Conservation (phyloP, 495 filamentous ascomycete species). For the Staphylotrichum tortipilum region DNA sequence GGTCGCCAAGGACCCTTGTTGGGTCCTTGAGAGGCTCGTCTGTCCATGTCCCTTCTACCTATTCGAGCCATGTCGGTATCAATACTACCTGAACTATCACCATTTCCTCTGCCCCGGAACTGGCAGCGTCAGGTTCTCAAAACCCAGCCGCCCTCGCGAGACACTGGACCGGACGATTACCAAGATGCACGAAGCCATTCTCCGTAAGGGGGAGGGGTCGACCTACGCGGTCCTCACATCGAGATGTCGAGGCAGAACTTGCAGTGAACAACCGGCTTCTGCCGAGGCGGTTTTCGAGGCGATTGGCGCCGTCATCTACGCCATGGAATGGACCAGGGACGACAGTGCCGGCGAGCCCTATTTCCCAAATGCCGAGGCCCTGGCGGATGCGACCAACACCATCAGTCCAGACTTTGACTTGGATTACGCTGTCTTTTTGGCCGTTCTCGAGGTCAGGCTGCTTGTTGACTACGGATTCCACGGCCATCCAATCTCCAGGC, state of each 20-base stretch:
- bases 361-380: not conserved
- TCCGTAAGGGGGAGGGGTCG: not conserved
- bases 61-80: not conserved
- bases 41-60: not conserved
- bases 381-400: not conserved
- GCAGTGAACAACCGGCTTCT: not conserved
- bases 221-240: not conserved
- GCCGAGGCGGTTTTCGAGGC: not conserved
- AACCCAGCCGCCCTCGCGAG: not conserved
- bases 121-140: not conserved
- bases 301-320: not conserved
- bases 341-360: not conserved
- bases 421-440: not conserved
- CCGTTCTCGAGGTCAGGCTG: not conserved
- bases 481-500: not conserved
- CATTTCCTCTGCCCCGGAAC: not conserved
- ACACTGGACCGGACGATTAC: not conserved
- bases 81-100: not conserved
- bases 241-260: not conserved
- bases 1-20: too few relatives aligned
- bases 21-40: not conserved
- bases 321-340: not conserved
- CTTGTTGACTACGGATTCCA: not conserved
- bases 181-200: not conserved
- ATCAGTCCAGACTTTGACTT: not conserved